phyloP scores from a whole-genome alignment of 129 eudicot genomes.

The Chrysanthemum lavandulifolium region DNA sequence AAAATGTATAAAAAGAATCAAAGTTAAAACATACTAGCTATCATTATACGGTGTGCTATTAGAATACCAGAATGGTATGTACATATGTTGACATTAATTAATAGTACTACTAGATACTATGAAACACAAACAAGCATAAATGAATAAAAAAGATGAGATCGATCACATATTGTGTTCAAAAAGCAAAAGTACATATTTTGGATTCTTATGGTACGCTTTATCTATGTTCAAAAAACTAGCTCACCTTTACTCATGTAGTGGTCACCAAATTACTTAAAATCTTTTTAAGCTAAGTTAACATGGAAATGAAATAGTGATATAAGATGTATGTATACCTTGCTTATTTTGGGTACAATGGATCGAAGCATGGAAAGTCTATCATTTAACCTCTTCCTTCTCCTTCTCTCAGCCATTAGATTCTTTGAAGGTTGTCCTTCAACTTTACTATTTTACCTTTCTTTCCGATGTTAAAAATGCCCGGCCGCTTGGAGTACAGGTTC shows the following conservation, averaged over 20 bases:
- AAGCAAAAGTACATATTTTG: too few relatives aligned
- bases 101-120: neutral
- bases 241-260: too few relatives aligned
- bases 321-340: slow-evolving; percentile 49
- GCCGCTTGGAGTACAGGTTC: slow-evolving; percentile 29
- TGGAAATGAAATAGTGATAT: neutral
- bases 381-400: slow-evolving; percentile 68
- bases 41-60: too few relatives aligned
- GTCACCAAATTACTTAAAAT: neutral
- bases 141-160: too few relatives aligned
- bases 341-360: slow-evolving; percentile 80
- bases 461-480: slow-evolving; percentile 26
- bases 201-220: too few relatives aligned
- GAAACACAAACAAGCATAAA: neutral
- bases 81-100: neutral
- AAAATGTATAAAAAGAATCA: neutral
- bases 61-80: neutral
- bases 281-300: neutral
- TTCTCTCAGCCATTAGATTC: slow-evolving; percentile 79
- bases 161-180: too few relatives aligned
- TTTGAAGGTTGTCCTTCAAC: slow-evolving; percentile 64
- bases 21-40: too few relatives aligned
- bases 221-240: too few relatives aligned
- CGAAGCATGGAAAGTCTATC: slow-evolving; percentile 83
- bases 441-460: slow-evolving; percentile 37